Conservation (phyloP, 441 rosid species). For the Populus trichocarpa region DNA sequence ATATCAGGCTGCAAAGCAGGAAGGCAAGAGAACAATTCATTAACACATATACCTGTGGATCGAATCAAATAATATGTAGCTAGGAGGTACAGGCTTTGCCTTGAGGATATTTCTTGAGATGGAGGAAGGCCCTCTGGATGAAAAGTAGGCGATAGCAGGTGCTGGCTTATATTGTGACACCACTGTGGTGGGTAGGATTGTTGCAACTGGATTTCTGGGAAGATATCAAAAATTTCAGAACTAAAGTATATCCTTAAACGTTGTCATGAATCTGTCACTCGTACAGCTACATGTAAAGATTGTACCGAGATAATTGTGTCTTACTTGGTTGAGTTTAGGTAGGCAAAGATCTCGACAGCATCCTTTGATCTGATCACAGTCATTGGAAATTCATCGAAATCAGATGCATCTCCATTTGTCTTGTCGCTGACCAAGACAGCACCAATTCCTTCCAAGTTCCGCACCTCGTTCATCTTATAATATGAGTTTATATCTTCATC, state of each 20-base stretch:
- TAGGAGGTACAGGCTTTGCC: constrained; percentile 30
- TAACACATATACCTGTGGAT: not conserved
- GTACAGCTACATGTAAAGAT: not conserved
- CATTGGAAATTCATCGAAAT: constrained; percentile 45
- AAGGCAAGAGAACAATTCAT: not conserved
- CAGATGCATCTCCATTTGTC: constrained; percentile 39
- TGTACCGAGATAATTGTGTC: not conserved
- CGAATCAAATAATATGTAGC: not conserved
- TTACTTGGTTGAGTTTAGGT: constrained; percentile 69
- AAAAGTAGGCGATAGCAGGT: constrained; percentile 62
- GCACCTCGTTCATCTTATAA: constrained; percentile 34
- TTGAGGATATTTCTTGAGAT: constrained; percentile 60
- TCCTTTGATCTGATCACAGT: constrained; percentile 52
- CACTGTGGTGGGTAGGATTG: constrained; percentile 48
- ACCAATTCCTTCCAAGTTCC: constrained; percentile 58
- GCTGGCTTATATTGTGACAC: constrained; percentile 59
- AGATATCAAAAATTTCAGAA: not conserved
- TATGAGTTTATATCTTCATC: constrained; percentile 8
- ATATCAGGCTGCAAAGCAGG: constrained; percentile 64
- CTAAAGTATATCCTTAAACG: too few species aligned
- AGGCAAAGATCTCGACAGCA: constrained; percentile 39
- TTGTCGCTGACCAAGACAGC: constrained; percentile 47
- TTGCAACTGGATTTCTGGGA: constrained; percentile 64
- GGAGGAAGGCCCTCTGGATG: constrained; percentile 71
- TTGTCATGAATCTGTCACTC: not conserved